Percentiles rank a stretch among this genome's conserved stretches.
Conservation (phyloP, 768 basidiomycete species). For the Pilatotrama ljubarskyi region DNA sequence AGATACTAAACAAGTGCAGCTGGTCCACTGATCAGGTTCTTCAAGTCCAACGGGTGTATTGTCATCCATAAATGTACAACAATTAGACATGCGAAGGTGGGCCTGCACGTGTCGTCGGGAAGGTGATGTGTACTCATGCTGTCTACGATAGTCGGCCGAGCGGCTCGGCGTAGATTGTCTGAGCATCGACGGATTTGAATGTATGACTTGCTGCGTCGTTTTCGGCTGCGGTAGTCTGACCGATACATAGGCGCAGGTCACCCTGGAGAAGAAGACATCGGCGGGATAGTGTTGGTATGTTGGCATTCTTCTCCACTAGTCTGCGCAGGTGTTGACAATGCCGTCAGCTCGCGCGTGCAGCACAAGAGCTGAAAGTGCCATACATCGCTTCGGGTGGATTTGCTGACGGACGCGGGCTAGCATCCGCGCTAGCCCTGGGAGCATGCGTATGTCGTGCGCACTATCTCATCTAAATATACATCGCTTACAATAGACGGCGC, state of each 20-base stretch:
- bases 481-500: conserved; percentile 11
- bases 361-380: conserved; percentile 78
- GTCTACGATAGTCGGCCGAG: conserved; percentile 52
- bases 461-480: not conserved
- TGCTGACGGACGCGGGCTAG: conserved; percentile 83
- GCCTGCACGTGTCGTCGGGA: not conserved
- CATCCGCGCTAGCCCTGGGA: conserved; percentile 78
- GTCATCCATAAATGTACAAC: conserved; percentile 92
- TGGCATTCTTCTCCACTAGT: not conserved
- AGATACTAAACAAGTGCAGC: conserved; percentile 42
- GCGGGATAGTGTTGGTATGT: conserved; percentile 77
- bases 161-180: conserved; percentile 82
- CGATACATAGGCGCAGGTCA: conserved; percentile 77
- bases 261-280: conserved; percentile 93
- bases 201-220: conserved; percentile 39
- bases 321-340: not conserved
- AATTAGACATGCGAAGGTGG: conserved; percentile 80
- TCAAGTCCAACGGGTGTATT: conserved; percentile 75
- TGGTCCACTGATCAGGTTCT: conserved; percentile 72
- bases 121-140: not conserved
- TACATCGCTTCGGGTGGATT: conserved; percentile 92
- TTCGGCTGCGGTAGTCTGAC: not conserved
- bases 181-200: conserved; percentile 92
- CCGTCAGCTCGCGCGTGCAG: conserved; percentile 80
- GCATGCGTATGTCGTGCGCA: conserved; percentile 56